Conservation (phyloP, 306 rosid genomes). For the Prosopis cineraria region DNA sequence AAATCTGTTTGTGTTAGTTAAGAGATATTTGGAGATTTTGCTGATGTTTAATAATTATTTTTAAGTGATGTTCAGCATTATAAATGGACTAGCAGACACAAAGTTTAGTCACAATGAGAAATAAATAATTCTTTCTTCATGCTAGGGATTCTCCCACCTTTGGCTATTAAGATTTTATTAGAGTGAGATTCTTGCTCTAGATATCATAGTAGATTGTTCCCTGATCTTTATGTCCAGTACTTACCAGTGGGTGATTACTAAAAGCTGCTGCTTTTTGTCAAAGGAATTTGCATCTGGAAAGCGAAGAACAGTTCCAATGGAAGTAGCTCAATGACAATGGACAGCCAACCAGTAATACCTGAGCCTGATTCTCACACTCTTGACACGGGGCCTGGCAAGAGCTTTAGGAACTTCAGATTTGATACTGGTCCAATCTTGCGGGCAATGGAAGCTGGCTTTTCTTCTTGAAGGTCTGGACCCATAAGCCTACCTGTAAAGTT, state of each 20-base stretch:
- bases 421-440: constrained; percentile 61
- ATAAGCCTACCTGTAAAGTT: constrained; percentile 43
- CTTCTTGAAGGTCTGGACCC: constrained; percentile 43
- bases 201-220: too few species aligned
- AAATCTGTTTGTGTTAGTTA: too few species aligned
- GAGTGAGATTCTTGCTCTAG: too few species aligned
- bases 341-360: constrained; percentile 57
- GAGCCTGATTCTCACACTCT: constrained; percentile 55
- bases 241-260: constrained; percentile 27
- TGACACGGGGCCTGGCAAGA: constrained; percentile 61
- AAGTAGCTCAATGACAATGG: constrained; percentile 51
- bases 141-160: too few species aligned
- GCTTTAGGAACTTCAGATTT: constrained; percentile 80
- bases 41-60: too few species aligned
- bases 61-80: too few species aligned
- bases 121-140: too few species aligned
- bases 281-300: constrained; percentile 83
- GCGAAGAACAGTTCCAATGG: constrained; percentile 69
- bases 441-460: constrained; percentile 75
- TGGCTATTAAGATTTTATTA: too few species aligned
- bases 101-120: too few species aligned
- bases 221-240: too few species aligned
- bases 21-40: too few species aligned
- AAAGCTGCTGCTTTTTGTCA: constrained; percentile 31
- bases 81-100: too few species aligned